Evolutionary conservation across 768 basidiomycete genomes (phyloP), one percentile per base, ranked within the genome.

Genomic region (Gymnopilus dilepis): DNA sequence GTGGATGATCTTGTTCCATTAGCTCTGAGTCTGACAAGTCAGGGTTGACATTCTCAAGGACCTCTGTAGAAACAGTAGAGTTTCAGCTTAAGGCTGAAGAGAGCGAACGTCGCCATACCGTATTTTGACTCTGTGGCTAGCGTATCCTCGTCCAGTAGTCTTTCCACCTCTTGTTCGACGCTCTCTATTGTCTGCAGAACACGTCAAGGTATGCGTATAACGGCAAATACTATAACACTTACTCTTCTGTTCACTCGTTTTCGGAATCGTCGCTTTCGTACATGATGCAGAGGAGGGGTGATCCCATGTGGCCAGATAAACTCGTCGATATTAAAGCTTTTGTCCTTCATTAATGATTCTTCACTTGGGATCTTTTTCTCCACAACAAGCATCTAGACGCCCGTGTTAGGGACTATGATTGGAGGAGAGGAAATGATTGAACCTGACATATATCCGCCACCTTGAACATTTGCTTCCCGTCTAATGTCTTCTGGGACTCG

Each of bases 371-470:
- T 78, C 48, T 85, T 86, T 64, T 93, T 82, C 62, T 90, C 93
- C 22, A 97, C 88, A 2, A 97, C 88, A 43, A 99, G 84, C 95
- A 98, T 98, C 94, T 97, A 59, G 42, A 21, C 33, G 48, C 60
- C 6, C 41, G 37, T 63, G 42, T 56, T 26, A 61, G 24, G 40
- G 69, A 61, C 74, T 59, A 31, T 58, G 52, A 47, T 48, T 37
- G 38, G 37, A 51, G 47, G 50, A 21, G 56, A 56, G 40, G 67
- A 58, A 63, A 50, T 34, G 52, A 60, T 64, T 68, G 67, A 67
- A 95, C 94, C 86, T 97, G 96, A 78, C 93, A 97, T 77, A 99
- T 97, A 73, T 99, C 97, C 38, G 95, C 96, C 6, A 96, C 93
- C 76, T 99, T 99, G 82, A 99, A 97, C 87, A 97, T 91, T 70